These are phyloP conservation scores for Plasmopara halstedii DNA, from an alignment of 352 stramenopile genomes.

Conservation along the genomic window DNA sequence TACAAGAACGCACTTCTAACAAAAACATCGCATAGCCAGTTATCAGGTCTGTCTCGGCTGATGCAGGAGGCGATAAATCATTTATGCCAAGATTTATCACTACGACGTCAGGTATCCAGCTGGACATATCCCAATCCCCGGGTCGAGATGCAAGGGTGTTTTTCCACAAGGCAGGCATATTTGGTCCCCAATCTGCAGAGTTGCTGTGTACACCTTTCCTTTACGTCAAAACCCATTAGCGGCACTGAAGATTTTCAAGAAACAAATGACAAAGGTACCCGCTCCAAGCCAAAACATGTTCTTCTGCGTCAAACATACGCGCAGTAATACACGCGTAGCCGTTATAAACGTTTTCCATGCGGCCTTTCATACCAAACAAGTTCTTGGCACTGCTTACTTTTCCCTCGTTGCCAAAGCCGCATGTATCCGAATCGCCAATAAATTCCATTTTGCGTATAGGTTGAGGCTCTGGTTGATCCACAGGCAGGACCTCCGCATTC, in stretches of 20 bases:
- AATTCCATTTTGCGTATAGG: slow-evolving; percentile 67
- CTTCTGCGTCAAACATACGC: slow-evolving; percentile 79
- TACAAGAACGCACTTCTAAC: slow-evolving; percentile 73
- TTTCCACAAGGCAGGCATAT: slow-evolving; percentile 78
- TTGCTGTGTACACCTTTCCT: slow-evolving; percentile 86
- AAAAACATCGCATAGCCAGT: slow-evolving; percentile 63
- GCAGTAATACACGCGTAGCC: slow-evolving; percentile 75
- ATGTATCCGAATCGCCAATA: slow-evolving; percentile 80
- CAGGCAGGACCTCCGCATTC: slow-evolving; percentile 48
- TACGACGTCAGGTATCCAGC: slow-evolving; percentile 74
- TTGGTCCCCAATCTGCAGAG: slow-evolving; percentile 71
- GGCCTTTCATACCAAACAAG: slow-evolving; percentile 80
- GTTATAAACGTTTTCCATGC: slow-evolving; percentile 86
- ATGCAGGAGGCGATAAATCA: slow-evolving; percentile 76
- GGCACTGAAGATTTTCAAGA: too few species aligned
- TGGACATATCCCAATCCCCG: slow-evolving; percentile 63
- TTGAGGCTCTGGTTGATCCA: slow-evolving; percentile 27
- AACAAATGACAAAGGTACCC: slow-evolving; percentile 29
- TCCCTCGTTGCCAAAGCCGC: slow-evolving; percentile 80
- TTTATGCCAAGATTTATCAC: slow-evolving; percentile 82
- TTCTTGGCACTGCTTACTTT: slow-evolving; percentile 62
- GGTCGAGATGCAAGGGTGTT: slow-evolving; percentile 74
- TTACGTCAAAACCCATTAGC: too few species aligned
- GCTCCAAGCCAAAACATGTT: slow-evolving; percentile 81
- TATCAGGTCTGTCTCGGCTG: slow-evolving; percentile 78